Conservation (phyloP, 495 filamentous ascomycete species). For the Hypoxylon intermedium region DNA sequence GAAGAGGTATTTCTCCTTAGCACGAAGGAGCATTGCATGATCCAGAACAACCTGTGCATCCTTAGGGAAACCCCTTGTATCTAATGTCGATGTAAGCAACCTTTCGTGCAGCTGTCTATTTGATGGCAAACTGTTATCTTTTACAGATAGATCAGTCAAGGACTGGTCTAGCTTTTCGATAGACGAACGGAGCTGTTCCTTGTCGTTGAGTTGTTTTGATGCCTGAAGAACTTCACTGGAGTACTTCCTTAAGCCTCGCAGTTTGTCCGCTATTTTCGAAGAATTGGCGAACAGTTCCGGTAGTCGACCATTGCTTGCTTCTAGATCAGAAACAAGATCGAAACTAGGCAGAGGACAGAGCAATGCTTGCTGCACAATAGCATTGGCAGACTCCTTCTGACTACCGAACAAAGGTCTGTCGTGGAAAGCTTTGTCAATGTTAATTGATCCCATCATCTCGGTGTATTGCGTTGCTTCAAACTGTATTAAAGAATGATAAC, state of each 20-base stretch:
- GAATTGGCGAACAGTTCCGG: slow-evolving; percentile 41
- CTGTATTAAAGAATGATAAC: slow-evolving; percentile 54
- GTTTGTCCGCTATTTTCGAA: slow-evolving; percentile 48
- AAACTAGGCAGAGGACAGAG: slow-evolving; percentile 25
- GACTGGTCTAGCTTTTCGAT: slow-evolving; percentile 6
- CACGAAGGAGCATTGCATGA: slow-evolving; percentile 56
- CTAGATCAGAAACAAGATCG: slow-evolving; percentile 38
- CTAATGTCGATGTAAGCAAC: slow-evolving; percentile 57
- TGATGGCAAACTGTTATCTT: slow-evolving; percentile 35
- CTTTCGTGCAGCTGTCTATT: slow-evolving; percentile 54
- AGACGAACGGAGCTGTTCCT: slow-evolving; percentile 1
- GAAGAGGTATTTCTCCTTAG: slow-evolving; percentile 80
- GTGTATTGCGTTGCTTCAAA: slow-evolving; percentile 53
- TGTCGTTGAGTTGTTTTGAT: slow-evolving; percentile 13
- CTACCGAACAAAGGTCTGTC: slow-evolving; percentile 55
- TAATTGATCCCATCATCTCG: slow-evolving; percentile 52
- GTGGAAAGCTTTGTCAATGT: slow-evolving; percentile 51
- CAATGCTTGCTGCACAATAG: slow-evolving; percentile 47
- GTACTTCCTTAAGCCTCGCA: slow-evolving; percentile 46
- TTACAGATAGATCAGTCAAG: slow-evolving; percentile 10
- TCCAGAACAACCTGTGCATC: slow-evolving; percentile 50
- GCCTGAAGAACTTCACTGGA: slow-evolving; percentile 25
- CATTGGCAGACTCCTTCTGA: slow-evolving; percentile 41
- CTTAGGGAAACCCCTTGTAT: slow-evolving; percentile 43
- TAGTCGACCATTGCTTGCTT: slow-evolving; percentile 28